Base-by-base conservation (phyloP, 441 rosid genomes). In the Macaranga tanarius region DNA sequence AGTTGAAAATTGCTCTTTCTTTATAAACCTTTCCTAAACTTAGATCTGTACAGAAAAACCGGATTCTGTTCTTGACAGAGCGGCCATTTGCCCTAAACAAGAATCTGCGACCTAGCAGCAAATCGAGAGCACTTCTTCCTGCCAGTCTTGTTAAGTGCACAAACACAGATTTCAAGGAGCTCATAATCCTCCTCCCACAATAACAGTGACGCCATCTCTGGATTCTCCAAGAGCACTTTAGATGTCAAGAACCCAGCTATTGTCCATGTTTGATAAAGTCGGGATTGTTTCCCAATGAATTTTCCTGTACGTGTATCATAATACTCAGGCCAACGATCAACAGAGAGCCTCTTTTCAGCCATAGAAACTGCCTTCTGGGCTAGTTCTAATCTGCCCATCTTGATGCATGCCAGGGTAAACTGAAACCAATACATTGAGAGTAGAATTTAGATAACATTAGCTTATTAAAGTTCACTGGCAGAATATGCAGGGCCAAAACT, bases 321-420 rank as follows among this genome's bases (percentile, higher is more conserved):
- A 67, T 95, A 92, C 79, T 95, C 97, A 0, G 97, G 97, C 99
- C 99, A 95, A 55, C 78, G 85, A 73, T 95, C 99, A 1, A 38
- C 79, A 25, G 78, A 68, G 10, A 95, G 94, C 82, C 87, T 87
- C 81, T 90, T 87, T 79, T 95, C 97, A 9, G 94, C 97, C 76
- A 88, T 16, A 62, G 81, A 82, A 67, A 95, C 81, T 17, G 97
- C 99, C 78, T 85, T 95, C 81, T 85, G 86, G 20, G 99, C 97
- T 72, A 95, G 77, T 60, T 85, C 97, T n/a, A 82, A 65, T 73
- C 90, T 84, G 34, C 86, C 88, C 99, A 95, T 95, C 89, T 95
- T 95, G 83, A 92, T 87, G 85, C 99, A 95, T 67, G 97, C 97
- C 81, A 92, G 84, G 4, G 99, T 92, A 87, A 94, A 94, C 97